These are phyloP conservation scores for Chalaropsis thielavioides DNA, from an alignment of 2,329 filamentous ascomycete genomes.

Conservation along the genomic window DNA sequence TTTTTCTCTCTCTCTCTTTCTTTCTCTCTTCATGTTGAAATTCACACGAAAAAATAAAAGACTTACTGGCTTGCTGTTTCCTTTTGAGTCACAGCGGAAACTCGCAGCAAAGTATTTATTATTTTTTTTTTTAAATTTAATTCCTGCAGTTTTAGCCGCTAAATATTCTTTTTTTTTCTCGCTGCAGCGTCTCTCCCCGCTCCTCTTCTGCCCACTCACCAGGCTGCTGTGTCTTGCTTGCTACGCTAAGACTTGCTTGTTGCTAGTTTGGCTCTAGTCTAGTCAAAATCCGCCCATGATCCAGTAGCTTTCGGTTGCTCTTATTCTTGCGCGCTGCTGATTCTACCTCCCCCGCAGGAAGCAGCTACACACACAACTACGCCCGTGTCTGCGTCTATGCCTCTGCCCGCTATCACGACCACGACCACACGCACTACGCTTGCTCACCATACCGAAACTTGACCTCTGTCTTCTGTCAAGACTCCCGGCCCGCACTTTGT, in stretches of 20 bases:
- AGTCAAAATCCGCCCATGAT: constrained; percentile 1
- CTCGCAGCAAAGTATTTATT: not conserved
- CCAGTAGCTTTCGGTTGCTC: not conserved
- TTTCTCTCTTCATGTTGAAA: not conserved
- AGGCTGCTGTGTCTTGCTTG: not conserved
- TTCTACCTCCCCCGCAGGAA: not conserved
- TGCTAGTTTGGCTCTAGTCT: not conserved
- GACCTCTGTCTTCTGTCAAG: not conserved
- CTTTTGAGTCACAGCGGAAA: not conserved
- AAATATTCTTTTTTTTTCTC: not conserved
- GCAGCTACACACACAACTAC: not conserved
- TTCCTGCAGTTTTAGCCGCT: not conserved
- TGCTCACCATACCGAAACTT: not conserved
- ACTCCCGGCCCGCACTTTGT: too few relatives aligned
- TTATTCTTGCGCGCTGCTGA: not conserved
- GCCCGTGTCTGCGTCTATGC: not conserved
- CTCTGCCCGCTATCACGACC: not conserved
- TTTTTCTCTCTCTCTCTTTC: not conserved
- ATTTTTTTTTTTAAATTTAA: not conserved
- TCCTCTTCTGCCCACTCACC: not conserved
- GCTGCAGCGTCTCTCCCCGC: not conserved
- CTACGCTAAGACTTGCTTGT: not conserved
- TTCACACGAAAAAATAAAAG: not conserved
- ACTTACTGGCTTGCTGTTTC: too few relatives aligned
- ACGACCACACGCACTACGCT: not conserved